Evolutionary conservation across 768 basidiomycete species (phyloP), one percentile per base, ranked within the genome.

Genomic region (Podaxis mareebaensis): DNA sequence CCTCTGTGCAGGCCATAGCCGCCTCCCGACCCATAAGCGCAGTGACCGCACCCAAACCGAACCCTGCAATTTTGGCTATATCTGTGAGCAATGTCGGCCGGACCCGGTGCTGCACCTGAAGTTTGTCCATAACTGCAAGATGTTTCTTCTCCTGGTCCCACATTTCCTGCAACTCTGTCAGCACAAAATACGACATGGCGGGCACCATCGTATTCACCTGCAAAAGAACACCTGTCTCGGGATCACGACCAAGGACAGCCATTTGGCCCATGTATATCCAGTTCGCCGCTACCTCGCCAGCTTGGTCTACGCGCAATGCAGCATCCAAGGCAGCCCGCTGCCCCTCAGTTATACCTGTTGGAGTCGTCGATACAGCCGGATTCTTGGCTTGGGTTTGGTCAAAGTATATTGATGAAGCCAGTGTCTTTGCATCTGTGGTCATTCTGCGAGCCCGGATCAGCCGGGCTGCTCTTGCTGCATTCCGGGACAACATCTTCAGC

Each of bases 1-100:
- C 96, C 74, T 99, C 96, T 0, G 96, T 99, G 70, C 96, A 98
- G 5, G 96, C 96, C 96, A 99, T 99, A 0, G 96, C 95, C 12
- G 95, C 94, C 68, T 97, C 91, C 71, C 87, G 91, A 40, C 96
- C 92, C 84, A 96, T 82, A 22, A 96, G 75, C 0, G 93, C 96
- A 0, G 96, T 97, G 0, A 79, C 83, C 4, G 89, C 89, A 4
- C 96, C 96, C 7, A 99, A 78, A 3, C 91, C 90, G 72, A 92
- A 96, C 4, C 95, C 95, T 56, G 89, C 90, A 4, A 85, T 85
- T 72, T 95, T 93, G 66, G 96, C 96, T 4, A 93, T 81, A 39
- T 93, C 92, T 61, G 87, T 88, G 48, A 98, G 81, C 1, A 90
- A 67, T 0, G 96, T 96, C 22, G 96, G 96, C 42, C 96, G 85